These are phyloP conservation scores for Corynespora cassiicola DNA, from an alignment of 2,329 filamentous ascomycete species.

Conservation along the genomic window DNA sequence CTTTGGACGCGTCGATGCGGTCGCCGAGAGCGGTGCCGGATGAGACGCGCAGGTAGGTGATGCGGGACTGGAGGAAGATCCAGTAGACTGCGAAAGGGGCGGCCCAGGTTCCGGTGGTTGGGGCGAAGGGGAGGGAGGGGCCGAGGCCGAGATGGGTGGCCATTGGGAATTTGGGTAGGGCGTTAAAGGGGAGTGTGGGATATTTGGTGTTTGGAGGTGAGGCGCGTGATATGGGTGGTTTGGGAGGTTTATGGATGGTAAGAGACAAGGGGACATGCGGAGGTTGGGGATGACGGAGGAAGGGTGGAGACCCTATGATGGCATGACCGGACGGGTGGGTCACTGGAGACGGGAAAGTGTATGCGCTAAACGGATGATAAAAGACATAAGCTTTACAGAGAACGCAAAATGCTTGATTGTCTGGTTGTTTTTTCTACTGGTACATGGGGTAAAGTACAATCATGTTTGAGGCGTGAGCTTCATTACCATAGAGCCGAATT, in stretches of 20 bases:
- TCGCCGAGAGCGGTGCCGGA: constrained; percentile 40
- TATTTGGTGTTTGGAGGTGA: background rate
- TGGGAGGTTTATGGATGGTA: too few relatives aligned
- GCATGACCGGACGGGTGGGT: too few relatives aligned
- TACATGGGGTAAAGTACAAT: background rate
- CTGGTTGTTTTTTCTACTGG: too few relatives aligned
- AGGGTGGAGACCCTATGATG: too few relatives aligned
- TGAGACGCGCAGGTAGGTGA: constrained; percentile 42
- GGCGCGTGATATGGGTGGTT: background rate
- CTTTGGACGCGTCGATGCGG: constrained; percentile 16
- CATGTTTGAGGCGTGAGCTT: background rate
- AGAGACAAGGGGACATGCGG: too few relatives aligned
- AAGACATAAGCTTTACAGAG: too few relatives aligned
- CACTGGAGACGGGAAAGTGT: too few relatives aligned
- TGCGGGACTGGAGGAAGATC: constrained; percentile 48
- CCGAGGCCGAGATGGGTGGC: constrained; percentile 40
- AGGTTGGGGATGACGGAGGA: too few relatives aligned
- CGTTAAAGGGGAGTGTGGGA: background rate
- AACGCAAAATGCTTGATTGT: too few relatives aligned
- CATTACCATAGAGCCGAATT: too few relatives aligned
- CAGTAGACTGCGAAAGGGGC: constrained; percentile 52
- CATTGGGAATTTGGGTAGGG: constrained; percentile 20
- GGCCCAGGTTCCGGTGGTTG: constrained; percentile 48
- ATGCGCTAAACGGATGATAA: too few relatives aligned
- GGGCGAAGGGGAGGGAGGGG: constrained; percentile 37